Conservation (phyloP, 176 grass and related monocot species). For the Pharus latifolius region DNA sequence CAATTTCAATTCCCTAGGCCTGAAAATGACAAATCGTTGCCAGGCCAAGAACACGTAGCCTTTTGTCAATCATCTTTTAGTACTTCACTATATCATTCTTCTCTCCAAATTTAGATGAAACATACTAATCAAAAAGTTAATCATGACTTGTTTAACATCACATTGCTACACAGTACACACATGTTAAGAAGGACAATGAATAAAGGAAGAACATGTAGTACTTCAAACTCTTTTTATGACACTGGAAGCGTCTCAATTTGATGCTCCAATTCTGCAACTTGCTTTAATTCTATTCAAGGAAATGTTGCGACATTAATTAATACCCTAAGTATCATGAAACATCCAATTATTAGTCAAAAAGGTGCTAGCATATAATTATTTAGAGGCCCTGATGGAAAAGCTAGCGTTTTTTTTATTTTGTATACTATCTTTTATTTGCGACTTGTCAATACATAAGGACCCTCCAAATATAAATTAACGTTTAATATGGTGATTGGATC, state of each 20-base stretch:
- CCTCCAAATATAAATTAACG: neutral
- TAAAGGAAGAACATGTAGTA: neutral
- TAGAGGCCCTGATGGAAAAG: neutral
- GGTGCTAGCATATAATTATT: too few species aligned
- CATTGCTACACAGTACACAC: too few species aligned
- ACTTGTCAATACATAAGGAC: neutral
- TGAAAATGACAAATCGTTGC: neutral
- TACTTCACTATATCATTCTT: neutral
- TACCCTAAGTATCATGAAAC: neutral
- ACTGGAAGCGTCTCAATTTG: too few species aligned
- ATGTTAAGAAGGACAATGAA: neutral
- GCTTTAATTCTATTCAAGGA: neutral
- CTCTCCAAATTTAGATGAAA: neutral
- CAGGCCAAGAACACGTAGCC: neutral
- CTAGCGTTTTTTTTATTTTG: neutral
- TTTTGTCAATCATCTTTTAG: neutral
- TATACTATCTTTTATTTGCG: conserved; percentile 15
- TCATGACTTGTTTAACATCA: too few species aligned
- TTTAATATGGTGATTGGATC: neutral
- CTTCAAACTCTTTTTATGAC: too few species aligned
- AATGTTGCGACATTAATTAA: neutral
- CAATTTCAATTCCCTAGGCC: neutral
- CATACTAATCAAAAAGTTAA: neutral
- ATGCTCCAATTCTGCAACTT: neutral
- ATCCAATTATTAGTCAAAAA: too few species aligned